Evolutionary conservation across 2,329 filamentous ascomycete species (phyloP).

Genomic region (Colletotrichum gigasporum): DNA sequence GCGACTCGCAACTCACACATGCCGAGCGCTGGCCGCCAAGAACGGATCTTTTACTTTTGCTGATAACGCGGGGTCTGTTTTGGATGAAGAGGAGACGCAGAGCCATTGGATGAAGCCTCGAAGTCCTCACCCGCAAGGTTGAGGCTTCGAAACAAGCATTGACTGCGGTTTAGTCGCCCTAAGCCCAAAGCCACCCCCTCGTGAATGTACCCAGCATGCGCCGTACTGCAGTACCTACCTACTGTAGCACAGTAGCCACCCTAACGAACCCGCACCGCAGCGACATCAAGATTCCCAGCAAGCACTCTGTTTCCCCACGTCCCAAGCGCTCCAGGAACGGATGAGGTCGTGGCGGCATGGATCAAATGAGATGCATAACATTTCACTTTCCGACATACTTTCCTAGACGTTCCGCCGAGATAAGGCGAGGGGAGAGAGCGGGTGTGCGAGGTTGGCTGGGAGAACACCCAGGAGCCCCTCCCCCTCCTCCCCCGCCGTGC

Average conservation of each 20-base stretch:
- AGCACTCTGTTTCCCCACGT: neutral
- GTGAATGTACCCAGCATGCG: neutral
- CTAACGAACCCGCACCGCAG: too few relatives aligned
- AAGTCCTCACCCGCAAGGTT: conserved; percentile 7
- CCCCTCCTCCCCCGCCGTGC: neutral
- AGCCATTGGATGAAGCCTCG: conserved; percentile 16
- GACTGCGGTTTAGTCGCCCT: neutral
- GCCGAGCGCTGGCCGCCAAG: neutral
- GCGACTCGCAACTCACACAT: neutral
- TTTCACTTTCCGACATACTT: conserved; percentile 18
- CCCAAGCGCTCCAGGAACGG: neutral
- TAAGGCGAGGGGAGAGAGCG: neutral
- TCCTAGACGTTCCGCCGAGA: conserved; percentile 10
- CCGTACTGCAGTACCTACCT: too few relatives aligned
- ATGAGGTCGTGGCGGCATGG: neutral
- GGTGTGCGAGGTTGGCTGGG: too few relatives aligned
- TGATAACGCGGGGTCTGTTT: conserved; percentile 30
- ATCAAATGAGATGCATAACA: neutral
- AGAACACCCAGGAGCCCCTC: neutral
- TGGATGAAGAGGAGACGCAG: conserved; percentile 17
- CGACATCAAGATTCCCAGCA: conserved; percentile 5
- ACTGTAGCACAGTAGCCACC: too few relatives aligned
- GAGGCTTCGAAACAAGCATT: conserved; percentile 4
- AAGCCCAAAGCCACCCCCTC: neutral
- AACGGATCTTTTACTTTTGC: conserved; percentile 13